Conservation (phyloP, 192 early-diverging fungal genomes). For the Thoreauomyces humboldtii region DNA sequence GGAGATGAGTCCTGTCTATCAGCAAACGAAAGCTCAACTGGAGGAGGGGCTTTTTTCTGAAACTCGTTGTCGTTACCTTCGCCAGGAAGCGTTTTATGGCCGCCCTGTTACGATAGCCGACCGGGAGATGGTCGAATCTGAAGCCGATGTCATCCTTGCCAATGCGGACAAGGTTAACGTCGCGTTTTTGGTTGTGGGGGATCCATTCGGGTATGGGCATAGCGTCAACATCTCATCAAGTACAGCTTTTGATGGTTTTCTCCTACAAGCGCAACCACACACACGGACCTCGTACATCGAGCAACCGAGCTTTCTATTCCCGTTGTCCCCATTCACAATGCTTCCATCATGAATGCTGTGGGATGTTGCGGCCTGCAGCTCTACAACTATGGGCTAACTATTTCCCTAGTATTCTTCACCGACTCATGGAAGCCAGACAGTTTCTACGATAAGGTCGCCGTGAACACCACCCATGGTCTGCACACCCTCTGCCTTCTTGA, state of each 20-base stretch:
- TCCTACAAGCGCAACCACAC: conserved; percentile 81
- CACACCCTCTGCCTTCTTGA: conserved; percentile 96
- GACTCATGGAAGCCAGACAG: conserved; percentile 95
- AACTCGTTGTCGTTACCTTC: neutral
- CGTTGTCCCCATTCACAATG: conserved; percentile 94
- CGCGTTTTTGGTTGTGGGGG: conserved; percentile 94
- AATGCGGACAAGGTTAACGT: conserved; percentile 88
- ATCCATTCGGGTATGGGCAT: conserved; percentile 77
- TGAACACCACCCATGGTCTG: conserved; percentile 78
- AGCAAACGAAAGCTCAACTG: neutral
- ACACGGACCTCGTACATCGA: conserved; percentile 93
- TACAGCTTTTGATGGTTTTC: neutral
- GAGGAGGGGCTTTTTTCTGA: too few relatives aligned
- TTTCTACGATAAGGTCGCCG: conserved; percentile 90
- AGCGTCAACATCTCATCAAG: neutral
- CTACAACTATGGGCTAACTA: conserved; percentile 98
- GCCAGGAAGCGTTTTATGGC: conserved; percentile 84
- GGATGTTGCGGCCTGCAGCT: conserved; percentile 94
- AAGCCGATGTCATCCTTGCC: conserved; percentile 82
- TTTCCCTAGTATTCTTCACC: conserved; percentile 97
- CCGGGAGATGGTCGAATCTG: conserved; percentile 95
- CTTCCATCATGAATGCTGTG: conserved; percentile 99
- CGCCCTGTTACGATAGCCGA: conserved; percentile 86
- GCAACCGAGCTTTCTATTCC: conserved; percentile 83
- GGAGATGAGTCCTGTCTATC: too few relatives aligned